Conservation (phyloP, 305 asterid species). For the Fraxinus angustifolia region DNA sequence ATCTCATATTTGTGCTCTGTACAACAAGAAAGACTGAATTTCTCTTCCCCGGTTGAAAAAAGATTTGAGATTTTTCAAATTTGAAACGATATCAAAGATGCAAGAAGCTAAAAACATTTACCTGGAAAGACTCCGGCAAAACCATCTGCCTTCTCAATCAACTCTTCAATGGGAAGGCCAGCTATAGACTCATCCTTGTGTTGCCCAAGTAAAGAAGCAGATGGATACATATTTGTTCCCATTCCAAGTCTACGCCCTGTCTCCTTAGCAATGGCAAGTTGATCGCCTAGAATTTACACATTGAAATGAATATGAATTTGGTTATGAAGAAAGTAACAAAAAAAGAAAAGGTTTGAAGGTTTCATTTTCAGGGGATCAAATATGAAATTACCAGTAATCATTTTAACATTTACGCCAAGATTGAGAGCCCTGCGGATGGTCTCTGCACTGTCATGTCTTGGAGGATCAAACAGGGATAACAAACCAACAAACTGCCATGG, state of each 20-base stretch:
- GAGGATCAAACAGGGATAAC: conserved; percentile 63
- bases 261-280: conserved; percentile 56
- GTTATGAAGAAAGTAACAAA: neutral
- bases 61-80: neutral
- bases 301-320: neutral
- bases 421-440: conserved; percentile 56
- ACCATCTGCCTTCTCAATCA: conserved; percentile 60
- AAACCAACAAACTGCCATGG: conserved; percentile 61
- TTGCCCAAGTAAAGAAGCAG: conserved; percentile 51
- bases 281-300: conserved; percentile 39
- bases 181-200: conserved; percentile 47
- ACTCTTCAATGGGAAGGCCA: conserved; percentile 45
- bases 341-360: neutral
- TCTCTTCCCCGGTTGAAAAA: neutral
- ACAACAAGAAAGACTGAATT: neutral
- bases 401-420: conserved; percentile 60
- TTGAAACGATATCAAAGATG: neutral
- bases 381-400: conserved; percentile 46
- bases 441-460: conserved; percentile 58
- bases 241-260: conserved; percentile 61
- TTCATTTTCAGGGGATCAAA: neutral
- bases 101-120: neutral
- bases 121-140: conserved; percentile 62
- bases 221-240: conserved; percentile 62
- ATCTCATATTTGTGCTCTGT: conserved; percentile 52